These are phyloP conservation scores for Orbilia ellipsospora DNA, from an alignment of 2,329 filamentous ascomycete genomes.

Conservation along the genomic window DNA sequence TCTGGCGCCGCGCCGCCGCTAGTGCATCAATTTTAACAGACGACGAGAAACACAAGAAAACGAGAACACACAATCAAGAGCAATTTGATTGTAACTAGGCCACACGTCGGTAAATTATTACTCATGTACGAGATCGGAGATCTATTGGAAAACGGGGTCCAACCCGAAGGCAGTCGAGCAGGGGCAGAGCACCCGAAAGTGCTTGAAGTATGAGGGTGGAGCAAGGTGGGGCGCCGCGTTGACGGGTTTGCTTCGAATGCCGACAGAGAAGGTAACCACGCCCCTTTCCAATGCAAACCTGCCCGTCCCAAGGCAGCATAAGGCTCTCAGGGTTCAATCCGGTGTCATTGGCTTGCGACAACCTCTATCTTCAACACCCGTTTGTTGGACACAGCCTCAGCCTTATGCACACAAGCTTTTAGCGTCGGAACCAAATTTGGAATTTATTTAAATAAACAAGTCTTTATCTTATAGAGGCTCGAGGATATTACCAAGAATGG, in stretches of 20 bases:
- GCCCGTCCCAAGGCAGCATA: background rate
- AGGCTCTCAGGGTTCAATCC: constrained; percentile 14
- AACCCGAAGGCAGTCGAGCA: background rate
- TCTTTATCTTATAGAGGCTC: too few species aligned
- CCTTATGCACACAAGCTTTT: background rate
- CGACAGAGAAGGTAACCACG: too few species aligned
- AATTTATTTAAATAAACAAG: too few species aligned
- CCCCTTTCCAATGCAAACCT: constrained; percentile 1
- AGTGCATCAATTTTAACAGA: background rate
- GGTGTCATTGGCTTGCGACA: background rate
- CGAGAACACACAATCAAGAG: background rate
- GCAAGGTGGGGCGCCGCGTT: too few species aligned
- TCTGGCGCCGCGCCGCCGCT: background rate
- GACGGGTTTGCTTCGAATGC: too few species aligned
- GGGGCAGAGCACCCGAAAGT: background rate
- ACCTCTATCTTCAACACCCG: background rate
- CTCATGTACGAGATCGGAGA: constrained; percentile 24
- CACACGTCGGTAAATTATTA: background rate
- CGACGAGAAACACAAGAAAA: background rate
- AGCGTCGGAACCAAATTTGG: too few species aligned
- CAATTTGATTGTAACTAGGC: background rate
- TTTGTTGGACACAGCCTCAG: background rate
- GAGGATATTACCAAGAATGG: too few species aligned
- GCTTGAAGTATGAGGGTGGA: too few species aligned
- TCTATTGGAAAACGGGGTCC: constrained; percentile 10